Evolutionary conservation across 768 basidiomycete genomes (phyloP).

Genomic region (Amanita pseudoporphyria): DNA sequence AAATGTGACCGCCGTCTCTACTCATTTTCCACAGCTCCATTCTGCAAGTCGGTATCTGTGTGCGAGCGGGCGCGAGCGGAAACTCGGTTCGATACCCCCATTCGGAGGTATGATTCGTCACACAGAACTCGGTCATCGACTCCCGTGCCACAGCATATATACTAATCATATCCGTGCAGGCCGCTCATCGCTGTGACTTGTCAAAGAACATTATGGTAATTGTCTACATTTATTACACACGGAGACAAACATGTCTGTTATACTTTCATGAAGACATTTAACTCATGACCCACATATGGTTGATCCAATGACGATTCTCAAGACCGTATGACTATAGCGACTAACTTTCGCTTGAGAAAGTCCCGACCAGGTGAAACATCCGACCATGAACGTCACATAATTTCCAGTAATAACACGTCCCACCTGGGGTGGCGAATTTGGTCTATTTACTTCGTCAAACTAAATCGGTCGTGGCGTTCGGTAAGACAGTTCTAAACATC

Average conservation of each 20-base stretch:
- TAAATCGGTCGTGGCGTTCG: not conserved
- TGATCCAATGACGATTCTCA: not conserved
- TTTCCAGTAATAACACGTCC: too few species aligned
- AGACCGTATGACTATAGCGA: not conserved
- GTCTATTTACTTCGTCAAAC: not conserved
- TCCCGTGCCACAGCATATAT: not conserved
- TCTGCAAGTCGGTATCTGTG: not conserved
- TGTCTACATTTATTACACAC: not conserved
- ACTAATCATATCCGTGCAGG: not conserved
- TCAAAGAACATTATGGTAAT: conserved; percentile 2
- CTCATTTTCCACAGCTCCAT: not conserved
- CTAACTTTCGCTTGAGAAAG: not conserved
- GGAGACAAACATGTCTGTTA: not conserved
- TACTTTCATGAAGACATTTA: conserved; percentile 1
- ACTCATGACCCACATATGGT: not conserved
- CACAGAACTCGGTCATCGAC: not conserved
- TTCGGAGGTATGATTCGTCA: too few species aligned
- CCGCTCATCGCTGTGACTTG: not conserved
- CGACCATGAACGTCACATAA: too few species aligned
- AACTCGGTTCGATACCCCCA: too few species aligned
- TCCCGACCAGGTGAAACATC: not conserved
- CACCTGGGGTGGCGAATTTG: too few species aligned
- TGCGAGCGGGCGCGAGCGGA: too few species aligned
- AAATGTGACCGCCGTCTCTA: too few species aligned
- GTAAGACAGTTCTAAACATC: not conserved